A percentile compares a stretch with the other conserved stretches of the same genome.
phyloP scores from a whole-genome alignment of 257 asterid genomes.

The Jasminum sambac region DNA sequence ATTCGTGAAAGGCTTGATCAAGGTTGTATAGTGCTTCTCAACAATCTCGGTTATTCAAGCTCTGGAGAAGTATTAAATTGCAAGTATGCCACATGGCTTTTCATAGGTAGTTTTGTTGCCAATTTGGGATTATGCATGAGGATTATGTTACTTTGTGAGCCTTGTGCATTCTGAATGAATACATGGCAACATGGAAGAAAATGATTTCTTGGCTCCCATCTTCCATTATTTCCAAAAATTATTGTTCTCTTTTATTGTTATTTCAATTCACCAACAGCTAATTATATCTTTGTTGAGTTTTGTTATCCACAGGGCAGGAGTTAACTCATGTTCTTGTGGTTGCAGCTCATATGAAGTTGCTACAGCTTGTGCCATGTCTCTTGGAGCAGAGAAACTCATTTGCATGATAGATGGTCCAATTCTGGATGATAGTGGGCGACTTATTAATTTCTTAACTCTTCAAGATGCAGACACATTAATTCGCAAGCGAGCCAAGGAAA shows the following conservation, averaged over 20 bases:
- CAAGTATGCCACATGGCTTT: slow-evolving; percentile 79
- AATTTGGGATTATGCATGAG: slow-evolving; percentile 31
- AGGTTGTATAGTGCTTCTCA: slow-evolving; percentile 67
- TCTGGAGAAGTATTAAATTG: slow-evolving; percentile 94
- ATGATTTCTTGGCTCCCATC: slow-evolving; percentile 18
- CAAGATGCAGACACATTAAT: slow-evolving; percentile 77
- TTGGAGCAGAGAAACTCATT: slow-evolving; percentile 85
- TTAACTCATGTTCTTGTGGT: not conserved
- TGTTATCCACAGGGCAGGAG: not conserved
- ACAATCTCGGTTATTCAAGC: slow-evolving; percentile 92
- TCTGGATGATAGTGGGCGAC: slow-evolving; percentile 70
- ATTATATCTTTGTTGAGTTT: not conserved
- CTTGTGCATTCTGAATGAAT: slow-evolving; percentile 17
- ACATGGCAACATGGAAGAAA: slow-evolving; percentile 7
- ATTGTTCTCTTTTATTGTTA: not conserved
- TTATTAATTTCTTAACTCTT: slow-evolving; percentile 77
- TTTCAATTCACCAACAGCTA: not conserved
- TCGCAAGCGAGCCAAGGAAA: slow-evolving; percentile 77
- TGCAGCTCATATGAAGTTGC: slow-evolving; percentile 96
- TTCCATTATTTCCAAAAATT: slow-evolving; percentile 1
- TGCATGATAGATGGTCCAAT: slow-evolving; percentile 92
- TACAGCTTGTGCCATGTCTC: slow-evolving; percentile 94
- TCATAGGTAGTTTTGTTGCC: slow-evolving; percentile 60
- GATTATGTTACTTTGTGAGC: slow-evolving; percentile 10
- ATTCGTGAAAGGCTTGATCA: slow-evolving; percentile 80